Evolutionary conservation across 306 rosid genomes (phyloP).

Genomic region (Sicyos edulis): DNA sequence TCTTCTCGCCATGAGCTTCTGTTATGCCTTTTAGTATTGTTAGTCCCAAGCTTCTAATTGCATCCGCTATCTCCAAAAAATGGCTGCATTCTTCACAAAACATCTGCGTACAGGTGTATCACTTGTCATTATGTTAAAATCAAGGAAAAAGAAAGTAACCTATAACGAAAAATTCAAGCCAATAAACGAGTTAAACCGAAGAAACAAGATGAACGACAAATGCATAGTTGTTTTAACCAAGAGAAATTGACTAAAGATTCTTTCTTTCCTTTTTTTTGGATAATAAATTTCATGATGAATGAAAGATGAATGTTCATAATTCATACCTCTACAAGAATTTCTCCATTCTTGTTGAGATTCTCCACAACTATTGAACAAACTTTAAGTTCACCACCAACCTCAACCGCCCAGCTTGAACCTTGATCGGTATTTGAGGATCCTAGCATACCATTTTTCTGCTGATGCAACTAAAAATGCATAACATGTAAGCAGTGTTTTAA

Average conservation of each 20-base stretch:
- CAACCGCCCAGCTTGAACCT: conserved; percentile 98
- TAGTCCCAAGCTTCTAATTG: conserved; percentile 73
- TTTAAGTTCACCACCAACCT: conserved; percentile 87
- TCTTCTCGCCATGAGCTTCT: conserved; percentile 71
- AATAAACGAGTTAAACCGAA: neutral
- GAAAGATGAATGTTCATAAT: neutral
- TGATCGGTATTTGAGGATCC: conserved; percentile 56
- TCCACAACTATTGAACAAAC: conserved; percentile 77
- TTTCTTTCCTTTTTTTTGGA: too few relatives aligned
- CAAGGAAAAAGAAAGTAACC: too few relatives aligned
- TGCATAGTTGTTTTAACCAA: neutral
- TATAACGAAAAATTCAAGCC: neutral
- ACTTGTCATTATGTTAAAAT: neutral
- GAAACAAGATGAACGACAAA: conserved; percentile 1
- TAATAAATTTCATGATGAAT: neutral
- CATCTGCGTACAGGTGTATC: conserved; percentile 46
- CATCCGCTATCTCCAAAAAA: conserved; percentile 92
- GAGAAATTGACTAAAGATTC: too few relatives aligned
- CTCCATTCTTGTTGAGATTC: conserved; percentile 78
- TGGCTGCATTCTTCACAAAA: conserved; percentile 89
- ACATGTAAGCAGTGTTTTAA: too few relatives aligned
- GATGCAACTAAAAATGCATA: conserved; percentile 46
- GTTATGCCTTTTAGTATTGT: conserved; percentile 72
- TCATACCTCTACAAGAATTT: conserved; percentile 90
- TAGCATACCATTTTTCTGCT: conserved; percentile 44